Evolutionary conservation across 495 filamentous ascomycete species (phyloP).

Genomic region (Xanthoparmelia taractica): DNA sequence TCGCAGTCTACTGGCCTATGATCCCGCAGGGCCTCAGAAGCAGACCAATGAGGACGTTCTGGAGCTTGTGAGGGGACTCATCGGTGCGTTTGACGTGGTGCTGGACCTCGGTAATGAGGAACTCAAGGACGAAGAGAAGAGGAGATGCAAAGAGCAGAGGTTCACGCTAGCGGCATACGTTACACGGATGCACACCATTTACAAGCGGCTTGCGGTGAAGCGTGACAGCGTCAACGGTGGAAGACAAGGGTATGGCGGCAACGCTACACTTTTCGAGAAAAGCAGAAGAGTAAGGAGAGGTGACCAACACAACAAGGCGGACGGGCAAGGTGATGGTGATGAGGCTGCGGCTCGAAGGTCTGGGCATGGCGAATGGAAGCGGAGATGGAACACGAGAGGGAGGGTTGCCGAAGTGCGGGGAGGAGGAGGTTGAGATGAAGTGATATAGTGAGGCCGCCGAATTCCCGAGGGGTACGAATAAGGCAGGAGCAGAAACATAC

Average conservation of each 20-base stretch:
- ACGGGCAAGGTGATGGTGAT: slow-evolving; percentile 1
- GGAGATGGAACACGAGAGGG: neutral
- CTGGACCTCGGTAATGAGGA: slow-evolving; percentile 18
- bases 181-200: slow-evolving; percentile 1
- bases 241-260: neutral
- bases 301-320: neutral
- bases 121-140: slow-evolving; percentile 11
- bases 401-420: neutral
- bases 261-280: neutral
- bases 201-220: neutral
- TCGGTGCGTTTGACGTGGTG: slow-evolving; percentile 19
- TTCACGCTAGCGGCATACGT: slow-evolving; percentile 13
- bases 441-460: neutral
- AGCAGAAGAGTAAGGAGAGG: neutral
- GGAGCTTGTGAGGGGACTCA: slow-evolving; percentile 14
- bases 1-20: slow-evolving; percentile 18
- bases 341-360: neutral
- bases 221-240: neutral
- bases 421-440: neutral
- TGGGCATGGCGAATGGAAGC: neutral
- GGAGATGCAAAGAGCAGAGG: slow-evolving; percentile 14
- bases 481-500: neutral
- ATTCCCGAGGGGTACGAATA: no score
- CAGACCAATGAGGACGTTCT: slow-evolving; percentile 11
- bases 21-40: slow-evolving; percentile 21